Conservation (phyloP, 2,329 filamentous ascomycete genomes). For the Fusarium sterilihyphosum region DNA sequence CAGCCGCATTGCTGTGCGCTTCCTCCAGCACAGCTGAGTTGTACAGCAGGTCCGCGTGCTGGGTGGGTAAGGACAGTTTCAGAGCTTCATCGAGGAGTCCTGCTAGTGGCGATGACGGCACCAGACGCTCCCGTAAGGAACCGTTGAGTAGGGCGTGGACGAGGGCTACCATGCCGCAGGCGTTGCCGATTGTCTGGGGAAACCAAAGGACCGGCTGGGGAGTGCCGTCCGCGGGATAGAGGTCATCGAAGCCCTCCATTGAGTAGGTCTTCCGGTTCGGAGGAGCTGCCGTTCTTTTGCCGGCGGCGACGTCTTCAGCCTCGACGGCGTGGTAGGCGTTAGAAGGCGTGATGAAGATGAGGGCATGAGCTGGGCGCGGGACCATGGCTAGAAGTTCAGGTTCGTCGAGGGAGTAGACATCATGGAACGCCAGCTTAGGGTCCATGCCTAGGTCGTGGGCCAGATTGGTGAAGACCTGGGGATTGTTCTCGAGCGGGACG, state of each 20-base stretch:
- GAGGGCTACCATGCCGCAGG: background rate
- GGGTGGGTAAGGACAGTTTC: background rate
- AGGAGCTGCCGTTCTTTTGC: background rate
- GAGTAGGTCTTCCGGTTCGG: background rate
- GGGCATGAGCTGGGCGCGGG: background rate
- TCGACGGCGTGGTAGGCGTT: background rate
- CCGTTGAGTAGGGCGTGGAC: background rate
- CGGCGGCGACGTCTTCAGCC: background rate
- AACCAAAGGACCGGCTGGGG: background rate
- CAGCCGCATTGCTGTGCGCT: background rate
- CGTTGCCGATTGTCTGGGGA: background rate
- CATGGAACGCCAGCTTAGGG: rapidly evolving
- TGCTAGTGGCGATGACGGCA: background rate
- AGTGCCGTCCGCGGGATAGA: rapidly evolving
- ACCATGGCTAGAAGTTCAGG: background rate
- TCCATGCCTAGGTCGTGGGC: background rate
- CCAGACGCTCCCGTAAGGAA: rapidly evolving
- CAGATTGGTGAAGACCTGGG: background rate
- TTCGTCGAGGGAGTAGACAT: background rate
- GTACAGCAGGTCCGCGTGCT: background rate
- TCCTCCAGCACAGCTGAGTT: background rate
- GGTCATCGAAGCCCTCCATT: background rate
- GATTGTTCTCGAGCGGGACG: background rate
- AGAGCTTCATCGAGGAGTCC: background rate
- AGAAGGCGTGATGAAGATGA: background rate